A percentile compares a stretch with the other conserved stretches of the same genome.
Conservation (phyloP, 768 basidiomycete genomes). For the Mycena latifolia region DNA sequence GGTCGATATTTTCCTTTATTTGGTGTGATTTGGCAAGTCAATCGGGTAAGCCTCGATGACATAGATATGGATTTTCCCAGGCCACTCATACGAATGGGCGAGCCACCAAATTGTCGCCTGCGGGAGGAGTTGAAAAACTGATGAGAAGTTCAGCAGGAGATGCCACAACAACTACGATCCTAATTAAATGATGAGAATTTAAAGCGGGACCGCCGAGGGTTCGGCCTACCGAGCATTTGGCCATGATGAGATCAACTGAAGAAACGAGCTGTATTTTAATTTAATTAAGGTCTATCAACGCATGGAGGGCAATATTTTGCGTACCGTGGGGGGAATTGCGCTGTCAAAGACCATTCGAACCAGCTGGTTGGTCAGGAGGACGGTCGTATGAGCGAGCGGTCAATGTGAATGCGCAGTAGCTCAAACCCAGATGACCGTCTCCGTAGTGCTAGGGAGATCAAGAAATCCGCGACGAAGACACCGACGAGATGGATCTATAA, state of each 20-base stretch:
- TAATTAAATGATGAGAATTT: no score
- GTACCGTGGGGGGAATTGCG: slow-evolving; percentile 23
- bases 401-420: no score
- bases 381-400: slow-evolving; percentile 5
- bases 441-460: slow-evolving; percentile 9
- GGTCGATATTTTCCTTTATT: no score
- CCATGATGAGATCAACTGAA: slow-evolving; percentile 16
- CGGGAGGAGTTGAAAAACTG: no score
- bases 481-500: slow-evolving; percentile 31
- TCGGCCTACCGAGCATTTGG: slow-evolving; percentile 26
- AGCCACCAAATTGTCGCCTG: no score
- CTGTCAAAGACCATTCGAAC: slow-evolving; percentile 23
- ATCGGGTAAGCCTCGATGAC: no score
- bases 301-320: background rate
- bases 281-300: background rate
- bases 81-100: background rate
- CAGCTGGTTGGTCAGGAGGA: slow-evolving; percentile 9
- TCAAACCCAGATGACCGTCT: slow-evolving; percentile 1
- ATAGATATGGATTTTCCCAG: slow-evolving; percentile 23
- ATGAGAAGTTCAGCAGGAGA: slow-evolving; percentile 7
- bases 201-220: no score
- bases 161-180: no score
- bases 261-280: background rate
- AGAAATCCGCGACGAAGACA: slow-evolving; percentile 15
- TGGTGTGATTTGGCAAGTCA: no score